These are phyloP conservation scores for Claviceps sorghi DNA, from an alignment of 2,329 filamentous ascomycete species.

Conservation along the genomic window DNA sequence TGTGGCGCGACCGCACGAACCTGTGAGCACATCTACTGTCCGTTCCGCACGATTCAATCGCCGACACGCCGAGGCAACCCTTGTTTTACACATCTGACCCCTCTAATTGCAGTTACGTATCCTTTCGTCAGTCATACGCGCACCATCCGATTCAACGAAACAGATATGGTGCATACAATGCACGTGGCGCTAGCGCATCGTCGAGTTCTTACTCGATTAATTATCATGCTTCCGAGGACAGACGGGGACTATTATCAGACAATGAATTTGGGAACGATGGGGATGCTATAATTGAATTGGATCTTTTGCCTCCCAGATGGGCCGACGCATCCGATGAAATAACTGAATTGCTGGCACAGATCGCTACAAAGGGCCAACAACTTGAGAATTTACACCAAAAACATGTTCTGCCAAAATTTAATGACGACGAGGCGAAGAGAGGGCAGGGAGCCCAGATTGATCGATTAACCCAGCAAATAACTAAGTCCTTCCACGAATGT, in stretches of 20 bases:
- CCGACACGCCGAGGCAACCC: neutral
- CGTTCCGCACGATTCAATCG: neutral
- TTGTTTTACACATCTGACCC: neutral
- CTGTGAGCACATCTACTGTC: conserved; percentile 46
- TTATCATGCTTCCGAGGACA: conserved; percentile 33
- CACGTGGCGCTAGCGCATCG: conserved; percentile 40
- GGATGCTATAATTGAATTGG: conserved; percentile 96
- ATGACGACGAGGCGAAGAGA: conserved; percentile 81
- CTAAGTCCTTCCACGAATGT: conserved; percentile 75
- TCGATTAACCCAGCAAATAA: conserved; percentile 77
- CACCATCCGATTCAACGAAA: conserved; percentile 84
- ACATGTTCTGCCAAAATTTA: conserved; percentile 89
- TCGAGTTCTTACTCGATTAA: conserved; percentile 41
- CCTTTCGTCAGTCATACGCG: conserved; percentile 95
- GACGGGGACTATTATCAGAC: conserved; percentile 70
- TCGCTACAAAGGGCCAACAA: conserved; percentile 68
- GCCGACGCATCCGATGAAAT: conserved; percentile 92
- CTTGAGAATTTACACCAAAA: conserved; percentile 93
- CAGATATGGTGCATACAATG: conserved; percentile 39
- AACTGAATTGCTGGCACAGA: conserved; percentile 62
- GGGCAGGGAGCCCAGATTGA: conserved; percentile 86
- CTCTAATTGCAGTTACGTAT: conserved; percentile 63
- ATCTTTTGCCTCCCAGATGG: conserved; percentile 87
- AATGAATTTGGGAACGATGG: conserved; percentile 71
- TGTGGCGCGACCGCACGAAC: conserved; percentile 99